Evolutionary conservation across 2,329 filamentous ascomycete genomes (phyloP).

Genomic region (Dothistroma septosporum): DNA sequence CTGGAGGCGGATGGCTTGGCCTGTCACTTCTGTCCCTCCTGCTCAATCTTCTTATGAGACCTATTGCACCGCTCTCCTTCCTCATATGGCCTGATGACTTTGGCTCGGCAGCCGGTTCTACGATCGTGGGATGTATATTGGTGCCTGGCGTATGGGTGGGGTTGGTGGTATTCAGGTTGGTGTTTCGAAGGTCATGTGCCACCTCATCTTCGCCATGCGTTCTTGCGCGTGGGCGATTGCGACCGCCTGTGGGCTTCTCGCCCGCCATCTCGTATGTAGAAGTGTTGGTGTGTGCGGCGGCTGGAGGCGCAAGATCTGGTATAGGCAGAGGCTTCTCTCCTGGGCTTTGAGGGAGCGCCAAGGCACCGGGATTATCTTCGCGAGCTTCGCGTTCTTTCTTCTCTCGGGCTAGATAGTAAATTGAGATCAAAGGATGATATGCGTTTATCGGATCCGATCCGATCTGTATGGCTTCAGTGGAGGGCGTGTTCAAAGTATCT

Average conservation of each 20-base stretch:
- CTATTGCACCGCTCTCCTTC: constrained; percentile 83
- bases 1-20: constrained; percentile 65
- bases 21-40: constrained; percentile 67
- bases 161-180: constrained; percentile 58
- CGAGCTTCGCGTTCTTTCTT: constrained; percentile 76
- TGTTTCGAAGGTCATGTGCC: constrained; percentile 65
- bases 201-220: constrained; percentile 95
- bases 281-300: constrained; percentile 83
- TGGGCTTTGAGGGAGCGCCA: constrained; percentile 54
- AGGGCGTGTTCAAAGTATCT: constrained; percentile 80
- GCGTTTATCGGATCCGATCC: constrained; percentile 88
- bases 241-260: constrained; percentile 78
- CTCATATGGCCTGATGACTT: constrained; percentile 52
- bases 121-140: constrained; percentile 40
- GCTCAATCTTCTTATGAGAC: constrained; percentile 83
- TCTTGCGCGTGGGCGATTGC: constrained; percentile 77
- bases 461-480: constrained; percentile 75
- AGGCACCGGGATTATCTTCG: constrained; percentile 57
- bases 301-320: constrained; percentile 74
- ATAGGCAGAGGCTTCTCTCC: constrained; percentile 58
- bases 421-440: constrained; percentile 83
- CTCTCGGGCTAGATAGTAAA: constrained; percentile 95
- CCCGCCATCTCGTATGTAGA: constrained; percentile 82
- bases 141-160: constrained; percentile 7
- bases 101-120: constrained; percentile 35